Evolutionary conservation across 1,284 basidiomycete species (phyloP), one percentile per base, ranked within the genome.

Genomic region (Serendipita sp.): DNA sequence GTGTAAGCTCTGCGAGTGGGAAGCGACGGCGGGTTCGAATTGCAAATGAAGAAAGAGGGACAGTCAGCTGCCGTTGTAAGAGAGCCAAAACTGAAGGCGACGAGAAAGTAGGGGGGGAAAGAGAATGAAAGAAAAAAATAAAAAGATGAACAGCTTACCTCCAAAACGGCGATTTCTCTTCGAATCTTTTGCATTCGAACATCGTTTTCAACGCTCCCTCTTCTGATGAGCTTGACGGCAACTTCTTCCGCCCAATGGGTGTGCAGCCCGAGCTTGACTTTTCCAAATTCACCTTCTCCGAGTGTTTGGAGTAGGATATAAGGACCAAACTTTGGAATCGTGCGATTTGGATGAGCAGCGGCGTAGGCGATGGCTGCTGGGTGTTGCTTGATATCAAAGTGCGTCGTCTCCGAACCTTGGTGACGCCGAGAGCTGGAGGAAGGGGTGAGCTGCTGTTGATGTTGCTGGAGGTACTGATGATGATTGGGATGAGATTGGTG

Each of bases 231-330:
- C 78, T 99, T 99, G 72, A 99, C 93, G 13, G 96, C 96, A n/a
- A 97, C 94, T 73, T 99, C 95, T 73, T 98, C 94, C 32, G 93
- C 95, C 84, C 90, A 98, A 67, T 91, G 87, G 67, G 79, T 81
- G 73, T 99, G 95, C 55, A 99, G 80, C 6, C 96, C 96, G 30
- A 99, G 84, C 74, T 99, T 99, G 76, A 99, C 95, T 73, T 99
- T 99, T 63, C 95, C 96, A 72, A 99, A 99, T 77, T 99, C 96
- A 69, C 96, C 96, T 74, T 99, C 95, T 53, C 96, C 94, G 10
- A 97, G 80, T 0, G 93, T 97, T 73, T 96, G 93, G 10, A 97
- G 77, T 47, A 97, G 81, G n/a, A 97, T 79, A 74, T 97, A 97
- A 2, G 93, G 91, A 0, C 93, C 93, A 69, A 97, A 95, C 72